Base-by-base conservation (phyloP, 768 basidiomycete species). In the Mycena pura region DNA sequence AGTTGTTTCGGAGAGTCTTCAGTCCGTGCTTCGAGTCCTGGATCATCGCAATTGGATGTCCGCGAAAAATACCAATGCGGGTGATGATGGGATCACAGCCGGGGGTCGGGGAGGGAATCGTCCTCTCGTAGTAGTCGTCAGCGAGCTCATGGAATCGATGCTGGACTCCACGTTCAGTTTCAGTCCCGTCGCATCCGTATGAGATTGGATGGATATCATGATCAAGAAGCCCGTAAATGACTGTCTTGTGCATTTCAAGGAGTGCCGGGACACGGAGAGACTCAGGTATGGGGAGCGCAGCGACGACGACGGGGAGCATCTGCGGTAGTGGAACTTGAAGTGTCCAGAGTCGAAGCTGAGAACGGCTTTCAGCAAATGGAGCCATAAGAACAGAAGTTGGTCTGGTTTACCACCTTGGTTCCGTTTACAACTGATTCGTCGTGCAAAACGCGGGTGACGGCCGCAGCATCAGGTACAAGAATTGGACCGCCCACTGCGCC, bases 171-270 rank as follows among this genome's bases (percentile, higher is more conserved):
- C 75, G 72, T 54, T 80, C 76, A 2, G 65, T 55, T 47, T 72
- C 68, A 0, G 77, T 77, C 2, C 79, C 79, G 71, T 80, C 78
- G 46, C 67, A 72, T 2, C 73, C 69, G 41, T 74, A 74, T 6
- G 77, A 78, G 6, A 77, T 55, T 14, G 76, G 63, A 5, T 65
- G 41, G 15, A 80, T 60, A 3, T 58, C 36, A 1, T 43, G 49
- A 25, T 67, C 47, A 4, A 75, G 21, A 2, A 78, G 71, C 0
- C 72, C 70, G 32, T 58, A 8, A 0, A 79, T 27, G 21, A 80
- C 57, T 6, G n/a, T n/a, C n/a, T n/a, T n/a, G n/a, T 51, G 2
- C 6, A 38, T 1, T 5, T 63, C 46, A 3, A 14, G 28, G 3
- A 67, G 31, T 0, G 75, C 60, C 3, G 56, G 25, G 0, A 53